Conservation (phyloP, 768 basidiomycete genomes). For the Nidula microcarpa region DNA sequence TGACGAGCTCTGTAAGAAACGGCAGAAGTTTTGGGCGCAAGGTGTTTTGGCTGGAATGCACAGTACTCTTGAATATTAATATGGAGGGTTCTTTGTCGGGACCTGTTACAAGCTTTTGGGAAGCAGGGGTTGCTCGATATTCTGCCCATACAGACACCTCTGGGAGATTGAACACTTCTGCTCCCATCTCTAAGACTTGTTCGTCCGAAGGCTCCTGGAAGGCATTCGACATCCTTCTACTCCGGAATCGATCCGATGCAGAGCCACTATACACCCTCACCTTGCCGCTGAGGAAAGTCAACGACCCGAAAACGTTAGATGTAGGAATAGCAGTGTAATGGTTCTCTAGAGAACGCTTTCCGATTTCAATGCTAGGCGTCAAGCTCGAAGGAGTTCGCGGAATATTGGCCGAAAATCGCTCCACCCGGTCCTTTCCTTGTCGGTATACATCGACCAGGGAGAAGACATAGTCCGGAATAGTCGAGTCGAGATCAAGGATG, state of each 20-base stretch:
- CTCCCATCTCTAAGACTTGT: slow-evolving; percentile 46
- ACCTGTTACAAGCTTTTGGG: slow-evolving; percentile 28
- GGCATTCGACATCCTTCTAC: slow-evolving; percentile 28
- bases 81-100: slow-evolving; percentile 47
- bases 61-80: slow-evolving; percentile 80
- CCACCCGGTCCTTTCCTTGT: slow-evolving; percentile 76
- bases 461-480: slow-evolving; percentile 74
- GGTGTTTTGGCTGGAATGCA: slow-evolving; percentile 86
- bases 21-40: slow-evolving; percentile 80
- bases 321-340: slow-evolving; percentile 40
- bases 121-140: slow-evolving; percentile 59
- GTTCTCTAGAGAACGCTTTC: slow-evolving; percentile 16
- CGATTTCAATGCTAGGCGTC: slow-evolving; percentile 9
- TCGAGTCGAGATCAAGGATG: slow-evolving; percentile 78
- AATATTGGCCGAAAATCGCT: slow-evolving; percentile 53
- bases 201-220: slow-evolving; percentile 47
- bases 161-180: slow-evolving; percentile 71
- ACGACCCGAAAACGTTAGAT: slow-evolving; percentile 59
- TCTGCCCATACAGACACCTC: slow-evolving; percentile 81
- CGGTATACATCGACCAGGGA: slow-evolving; percentile 85
- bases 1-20: slow-evolving; percentile 76
- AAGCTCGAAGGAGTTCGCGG: slow-evolving; percentile 39
- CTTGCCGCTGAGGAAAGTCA: slow-evolving; percentile 83
- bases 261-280: slow-evolving; percentile 66
- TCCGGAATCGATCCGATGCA: slow-evolving; percentile 34